These are phyloP conservation scores for Capsella rubella DNA, from an alignment of 441 rosid species.

Conservation along the genomic window DNA sequence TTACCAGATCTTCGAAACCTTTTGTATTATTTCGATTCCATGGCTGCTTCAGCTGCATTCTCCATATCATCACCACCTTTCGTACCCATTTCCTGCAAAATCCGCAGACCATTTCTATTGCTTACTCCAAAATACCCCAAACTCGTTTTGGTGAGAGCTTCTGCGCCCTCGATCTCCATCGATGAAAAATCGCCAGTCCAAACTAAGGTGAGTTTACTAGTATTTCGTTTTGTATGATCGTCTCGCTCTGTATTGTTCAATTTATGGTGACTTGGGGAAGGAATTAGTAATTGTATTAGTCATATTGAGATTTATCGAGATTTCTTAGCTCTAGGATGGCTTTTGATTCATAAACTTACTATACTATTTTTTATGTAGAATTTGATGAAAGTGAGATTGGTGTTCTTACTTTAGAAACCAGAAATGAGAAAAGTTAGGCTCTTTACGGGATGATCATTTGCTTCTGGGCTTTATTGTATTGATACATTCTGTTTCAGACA, in stretches of 20 bases:
- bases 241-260: constrained; percentile 13
- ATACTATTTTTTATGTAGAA: not conserved
- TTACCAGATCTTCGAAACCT: constrained; percentile 36
- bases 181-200: constrained; percentile 48
- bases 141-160: constrained; percentile 60
- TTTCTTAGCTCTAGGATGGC: not conserved
- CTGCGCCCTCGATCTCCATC: constrained; percentile 52
- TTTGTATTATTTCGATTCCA: constrained; percentile 25
- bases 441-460: not conserved
- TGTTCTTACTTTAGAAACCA: constrained; percentile 17
- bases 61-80: constrained; percentile 48
- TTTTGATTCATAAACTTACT: not conserved
- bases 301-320: not conserved
- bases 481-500: constrained; percentile 53
- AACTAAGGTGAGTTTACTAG: constrained; percentile 50
- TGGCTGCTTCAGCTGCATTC: constrained; percentile 57
- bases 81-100: constrained; percentile 46
- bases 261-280: constrained; percentile 7
- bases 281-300: not conserved
- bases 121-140: constrained; percentile 36
- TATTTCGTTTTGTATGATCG: constrained; percentile 20
- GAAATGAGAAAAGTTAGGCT: not conserved
- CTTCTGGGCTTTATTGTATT: not conserved
- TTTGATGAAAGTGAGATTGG: not conserved
- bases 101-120: constrained; percentile 41